Conservation (phyloP, 257 asterid genomes). For the Rubia yunnanensis region DNA sequence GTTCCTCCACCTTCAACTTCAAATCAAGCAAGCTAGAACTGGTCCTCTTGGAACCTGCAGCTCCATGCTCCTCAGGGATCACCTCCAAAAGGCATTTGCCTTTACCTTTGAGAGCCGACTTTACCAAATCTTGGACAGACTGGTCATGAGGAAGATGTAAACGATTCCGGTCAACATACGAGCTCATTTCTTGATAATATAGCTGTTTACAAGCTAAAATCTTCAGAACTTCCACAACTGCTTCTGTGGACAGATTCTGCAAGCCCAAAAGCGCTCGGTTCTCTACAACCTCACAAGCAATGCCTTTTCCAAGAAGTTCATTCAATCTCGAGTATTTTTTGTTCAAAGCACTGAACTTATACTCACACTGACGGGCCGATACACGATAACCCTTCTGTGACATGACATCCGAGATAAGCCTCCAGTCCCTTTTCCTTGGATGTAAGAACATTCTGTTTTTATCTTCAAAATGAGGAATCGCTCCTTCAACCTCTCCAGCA, state of each 20-base stretch:
- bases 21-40: conserved; percentile 5
- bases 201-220: conserved; percentile 36
- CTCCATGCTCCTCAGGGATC: conserved; percentile 12
- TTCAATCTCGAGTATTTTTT: conserved; percentile 40
- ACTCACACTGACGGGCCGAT: conserved; percentile 62
- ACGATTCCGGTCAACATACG: too few species aligned
- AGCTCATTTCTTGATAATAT: conserved; percentile 30
- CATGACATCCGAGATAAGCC: conserved; percentile 35
- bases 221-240: conserved; percentile 30
- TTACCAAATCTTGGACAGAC: too few species aligned
- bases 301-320: conserved; percentile 29
- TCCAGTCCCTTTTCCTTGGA: conserved; percentile 44
- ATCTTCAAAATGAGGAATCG: neutral
- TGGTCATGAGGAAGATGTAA: too few species aligned
- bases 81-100: conserved; percentile 1
- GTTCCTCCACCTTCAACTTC: too few species aligned
- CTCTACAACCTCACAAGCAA: conserved; percentile 24
- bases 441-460: conserved; percentile 7
- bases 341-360: too few species aligned
- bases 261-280: conserved; percentile 30
- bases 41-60: neutral
- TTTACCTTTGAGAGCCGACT: conserved; percentile 24
- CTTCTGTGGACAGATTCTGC: conserved; percentile 20
- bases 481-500: conserved; percentile 12
- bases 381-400: conserved; percentile 35